Conservation (phyloP, 495 filamentous ascomycete species). For the Penicillium atrosanguineum region DNA sequence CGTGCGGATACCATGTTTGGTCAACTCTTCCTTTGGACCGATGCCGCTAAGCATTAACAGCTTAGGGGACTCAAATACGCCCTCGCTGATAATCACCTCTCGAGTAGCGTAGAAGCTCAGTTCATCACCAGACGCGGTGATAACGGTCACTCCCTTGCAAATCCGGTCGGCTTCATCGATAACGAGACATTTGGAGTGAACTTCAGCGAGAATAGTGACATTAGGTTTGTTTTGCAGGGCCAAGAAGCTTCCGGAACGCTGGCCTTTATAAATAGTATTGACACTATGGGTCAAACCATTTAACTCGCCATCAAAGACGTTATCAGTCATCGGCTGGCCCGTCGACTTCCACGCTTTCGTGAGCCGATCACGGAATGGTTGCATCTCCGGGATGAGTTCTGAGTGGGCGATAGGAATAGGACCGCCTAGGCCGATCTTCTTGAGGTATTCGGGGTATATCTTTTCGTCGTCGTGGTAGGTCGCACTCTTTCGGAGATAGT, state of each 20-base stretch:
- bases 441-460: constrained; percentile 23
- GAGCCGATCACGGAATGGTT: constrained; percentile 47
- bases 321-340: constrained; percentile 4
- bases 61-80: background rate
- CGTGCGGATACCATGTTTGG: background rate
- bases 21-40: background rate
- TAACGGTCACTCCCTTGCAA: background rate
- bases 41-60: background rate
- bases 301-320: constrained; percentile 40
- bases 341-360: constrained; percentile 45
- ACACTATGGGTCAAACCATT: constrained; percentile 47
- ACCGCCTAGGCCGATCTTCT: constrained; percentile 38
- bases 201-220: constrained; percentile 18
- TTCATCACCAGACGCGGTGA: background rate
- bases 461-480: constrained; percentile 47
- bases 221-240: constrained; percentile 50
- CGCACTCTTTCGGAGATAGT: constrained; percentile 39
- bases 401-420: constrained; percentile 48
- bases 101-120: background rate
- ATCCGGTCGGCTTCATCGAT: background rate
- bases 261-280: constrained; percentile 52
- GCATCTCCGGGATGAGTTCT: constrained; percentile 45
- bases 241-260: constrained; percentile 41
- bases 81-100: background rate
- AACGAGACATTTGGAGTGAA: background rate